Evolutionary conservation across 2,329 filamentous ascomycete species (phyloP).

Genomic region (Diplodia corticola): DNA sequence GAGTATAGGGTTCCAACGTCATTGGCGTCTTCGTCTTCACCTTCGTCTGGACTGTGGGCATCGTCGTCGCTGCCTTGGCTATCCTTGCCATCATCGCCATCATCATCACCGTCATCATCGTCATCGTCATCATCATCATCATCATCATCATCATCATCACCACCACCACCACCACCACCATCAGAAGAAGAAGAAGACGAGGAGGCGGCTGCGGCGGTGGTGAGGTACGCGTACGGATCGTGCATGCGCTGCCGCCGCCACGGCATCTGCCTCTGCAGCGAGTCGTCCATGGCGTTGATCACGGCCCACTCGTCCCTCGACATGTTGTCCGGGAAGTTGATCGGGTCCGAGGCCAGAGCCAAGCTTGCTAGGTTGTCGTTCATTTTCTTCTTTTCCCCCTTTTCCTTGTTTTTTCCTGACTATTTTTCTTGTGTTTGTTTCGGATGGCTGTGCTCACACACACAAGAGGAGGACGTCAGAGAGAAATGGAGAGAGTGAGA

Average conservation of each 20-base stretch:
- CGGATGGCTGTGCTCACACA: no score
- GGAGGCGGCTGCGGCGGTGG: neutral
- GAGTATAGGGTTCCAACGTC: no score
- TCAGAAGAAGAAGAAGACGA: neutral
- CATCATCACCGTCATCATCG: neutral
- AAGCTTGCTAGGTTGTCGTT: neutral
- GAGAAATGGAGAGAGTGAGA: neutral
- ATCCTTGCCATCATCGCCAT: neutral
- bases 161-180: neutral
- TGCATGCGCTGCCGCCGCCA: neutral
- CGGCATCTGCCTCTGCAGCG: neutral
- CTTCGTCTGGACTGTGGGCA: no score
- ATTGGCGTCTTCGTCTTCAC: no score
- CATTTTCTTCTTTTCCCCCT: neutral
- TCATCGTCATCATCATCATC: neutral
- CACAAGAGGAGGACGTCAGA: neutral
- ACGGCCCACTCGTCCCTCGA: neutral
- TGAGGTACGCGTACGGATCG: neutral
- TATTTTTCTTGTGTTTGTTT: neutral
- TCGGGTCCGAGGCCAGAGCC: neutral
- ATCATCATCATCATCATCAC: neutral
- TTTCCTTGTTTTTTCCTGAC: neutral
- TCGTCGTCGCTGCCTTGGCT: no score
- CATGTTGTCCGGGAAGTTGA: neutral
- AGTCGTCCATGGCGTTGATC: neutral